Conservation (phyloP, 2,329 filamentous ascomycete genomes). For the Phyllachora maydis region DNA sequence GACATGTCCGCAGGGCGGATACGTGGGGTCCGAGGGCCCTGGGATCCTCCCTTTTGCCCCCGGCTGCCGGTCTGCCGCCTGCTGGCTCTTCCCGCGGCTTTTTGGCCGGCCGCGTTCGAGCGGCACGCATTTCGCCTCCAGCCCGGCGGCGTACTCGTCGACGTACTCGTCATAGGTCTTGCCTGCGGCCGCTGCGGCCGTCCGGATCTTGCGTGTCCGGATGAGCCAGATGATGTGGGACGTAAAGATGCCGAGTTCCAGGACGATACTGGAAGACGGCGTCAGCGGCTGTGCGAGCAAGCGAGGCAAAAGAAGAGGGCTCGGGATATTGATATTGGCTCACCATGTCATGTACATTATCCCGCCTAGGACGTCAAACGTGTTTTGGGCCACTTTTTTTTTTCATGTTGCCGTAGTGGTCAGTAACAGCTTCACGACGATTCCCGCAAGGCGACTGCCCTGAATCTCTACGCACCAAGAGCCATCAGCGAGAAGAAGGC, state of each 20-base stretch:
- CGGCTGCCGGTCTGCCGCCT: constrained; percentile 1
- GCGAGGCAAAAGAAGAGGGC: too few species aligned
- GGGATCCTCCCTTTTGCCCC: too few species aligned
- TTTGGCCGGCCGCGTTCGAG: constrained; percentile 17
- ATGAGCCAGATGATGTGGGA: constrained; percentile 38
- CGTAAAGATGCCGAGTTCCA: constrained; percentile 38
- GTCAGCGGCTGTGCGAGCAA: too few species aligned
- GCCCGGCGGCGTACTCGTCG: constrained; percentile 14
- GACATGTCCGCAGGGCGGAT: too few species aligned
- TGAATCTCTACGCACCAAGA: constrained; percentile 27
- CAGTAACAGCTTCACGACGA: too few species aligned
- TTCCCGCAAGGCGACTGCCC: too few species aligned
- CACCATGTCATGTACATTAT: constrained; percentile 39
- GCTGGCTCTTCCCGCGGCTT: constrained; percentile 1
- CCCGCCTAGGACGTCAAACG: constrained; percentile 39
- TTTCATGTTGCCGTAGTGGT: too few species aligned
- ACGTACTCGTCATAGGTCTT: constrained; percentile 33
- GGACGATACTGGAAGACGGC: constrained; percentile 20
- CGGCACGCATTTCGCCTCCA: constrained; percentile 9
- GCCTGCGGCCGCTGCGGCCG: constrained; percentile 25
- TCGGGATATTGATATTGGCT: too few species aligned
- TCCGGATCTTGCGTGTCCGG: constrained; percentile 28
- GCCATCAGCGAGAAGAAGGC: constrained; percentile 45
- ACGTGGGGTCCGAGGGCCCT: too few species aligned
- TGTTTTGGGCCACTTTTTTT: constrained; percentile 36